Base-by-base conservation (phyloP, 2,329 filamentous ascomycete genomes). In the Calonectria naviculata region DNA sequence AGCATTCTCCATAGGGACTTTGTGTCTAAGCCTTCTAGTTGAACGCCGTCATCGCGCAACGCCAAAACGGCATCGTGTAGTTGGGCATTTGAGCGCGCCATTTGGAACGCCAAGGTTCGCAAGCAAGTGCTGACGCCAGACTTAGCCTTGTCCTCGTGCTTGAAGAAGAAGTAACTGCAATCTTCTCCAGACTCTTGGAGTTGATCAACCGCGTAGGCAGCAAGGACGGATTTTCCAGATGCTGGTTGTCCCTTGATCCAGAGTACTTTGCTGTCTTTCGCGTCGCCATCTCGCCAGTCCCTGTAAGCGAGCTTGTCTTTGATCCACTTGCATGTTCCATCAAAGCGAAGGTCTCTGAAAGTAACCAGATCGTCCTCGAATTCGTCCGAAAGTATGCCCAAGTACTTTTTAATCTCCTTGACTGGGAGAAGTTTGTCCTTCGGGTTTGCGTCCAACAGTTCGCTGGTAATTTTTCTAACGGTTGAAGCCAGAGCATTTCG, bases 151-250 rank as follows among this genome's bases (percentile, higher is more conserved):
- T 79, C 71, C 12, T 56, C 74, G 61, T 77, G 66, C 42, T 78
- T 71, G 62, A 80, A 80, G 58, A 80, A 81, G 61, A 76, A 81
- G 13, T 79, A 77, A 60, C 73, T 75, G 24, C 58, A 67, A 2
- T 2, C 63, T 62, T 38, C 42, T 7, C 42, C 70, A 12, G 24
- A 71, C 15, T n/a, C 56, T 12, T 34, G 65, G 2, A 83, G 70
- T 7, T 80, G 72, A 13, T 81, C 75, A 29, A 84, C 75, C n/a
- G 82, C 68, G 58, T 81, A 79, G 9, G 79, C 77, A 0, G 78
- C 73, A 19, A 84, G 68, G 17, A 84, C 75, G 1, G 82, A 84
- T 67, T 84, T 84, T 8, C 83, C 83, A 19, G 77, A 72, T 4
- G 72, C 83, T 7, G 83, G 78, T n/a, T 74, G 75, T 1, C 82